Base-by-base conservation (phyloP, 106 monocot species). In the Acanthochlamys bracteata region DNA sequence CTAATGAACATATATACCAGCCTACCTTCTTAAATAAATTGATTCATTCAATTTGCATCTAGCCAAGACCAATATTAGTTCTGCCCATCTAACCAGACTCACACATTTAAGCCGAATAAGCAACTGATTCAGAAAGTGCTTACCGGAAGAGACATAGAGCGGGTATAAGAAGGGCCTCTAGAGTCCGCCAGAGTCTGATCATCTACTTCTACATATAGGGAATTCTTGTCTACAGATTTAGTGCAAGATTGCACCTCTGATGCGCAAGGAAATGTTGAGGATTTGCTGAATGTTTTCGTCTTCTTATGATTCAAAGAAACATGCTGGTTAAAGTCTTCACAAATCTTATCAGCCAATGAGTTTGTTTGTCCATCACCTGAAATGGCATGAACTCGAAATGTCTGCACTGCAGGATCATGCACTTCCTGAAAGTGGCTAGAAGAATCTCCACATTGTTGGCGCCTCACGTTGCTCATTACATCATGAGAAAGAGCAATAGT, bases 111-210 rank as follows among this genome's bases (percentile, higher is more conserved):
- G 21, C 19, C 55, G 21, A 10, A 22, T 3, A 55, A 55, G 55
- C 55, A 55, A 55, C 55, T 55, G 10, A 51, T 15, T 51, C 51
- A 55, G 20, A 55, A 55, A 20, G 4, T 10, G 10, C 20, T 13
- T 55, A 55, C 55, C 0, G 55, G 55, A 20, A 55, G 55, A 20
- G 55, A 20, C 55, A 55, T 55, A 10, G 55, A 55, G 20, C 55
- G 55, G 55, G 55, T 20, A 55, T 55, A 55, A 10, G 20, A 15
- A 55, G 55, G 55, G 22, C 55, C 55, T 10, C 10, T 21, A 22
- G 55, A 55, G 0, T 55, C 20, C 9, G 20, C 0, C 20, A 55
- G 10, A 21, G 12, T 55, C 21, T 21, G 15, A 55, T 22, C 55
- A 20, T 55, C 19, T 4, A 20, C 55, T 55, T 20, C 55, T 22